Base-by-base conservation (phyloP, 2,329 filamentous ascomycete species). In the Pestalotiopsis fici region DNA sequence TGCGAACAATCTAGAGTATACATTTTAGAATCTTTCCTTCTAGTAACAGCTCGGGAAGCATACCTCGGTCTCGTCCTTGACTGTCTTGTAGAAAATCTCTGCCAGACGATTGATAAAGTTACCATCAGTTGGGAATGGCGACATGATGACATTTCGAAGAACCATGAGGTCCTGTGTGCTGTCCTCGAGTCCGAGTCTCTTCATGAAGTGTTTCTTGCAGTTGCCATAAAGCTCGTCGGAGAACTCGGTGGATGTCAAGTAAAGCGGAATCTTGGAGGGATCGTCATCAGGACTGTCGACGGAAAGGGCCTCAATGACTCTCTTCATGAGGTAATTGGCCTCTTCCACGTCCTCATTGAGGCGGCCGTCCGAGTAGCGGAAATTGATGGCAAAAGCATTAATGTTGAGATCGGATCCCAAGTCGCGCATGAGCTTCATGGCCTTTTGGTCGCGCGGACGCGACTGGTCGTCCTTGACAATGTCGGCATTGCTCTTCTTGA, bases 111-210 rank as follows among this genome's bases (percentile, higher is more conserved):
- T 73, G 47, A 83, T 78, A 68, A 84, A 83, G 55, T 79, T 76
- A 1, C 73, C 74, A 18, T 80, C 77, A 2, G 80, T 80, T 0
- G 81, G 79, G 57, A 80, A 83, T 0, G 82, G 81, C 4, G 79
- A 82, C 83, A 85, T 85, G 39, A 83, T 80, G 0, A 85, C 83
- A 28, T 85, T 85, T 9, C 82, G 77, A 9, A 85, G 62, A 1
- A 84, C 82, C 68, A 83, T 80, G 2, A 85, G 71, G 59, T 81
- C 78, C 12, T 80, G 75, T 0, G 73, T 59, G 21, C 75, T 78
- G 4, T 69, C 65, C 0, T 74, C 65, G 0, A 83, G 73, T 0
- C 78, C 78, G 25, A 85, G 78, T 11, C 82, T 74, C 43, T 74
- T 72, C 74, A 83, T 83, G 71, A 83, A 85, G 12, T 78, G 76